phyloP scores from a whole-genome alignment of 129 eudicot species.

The Deinandra increscens region DNA sequence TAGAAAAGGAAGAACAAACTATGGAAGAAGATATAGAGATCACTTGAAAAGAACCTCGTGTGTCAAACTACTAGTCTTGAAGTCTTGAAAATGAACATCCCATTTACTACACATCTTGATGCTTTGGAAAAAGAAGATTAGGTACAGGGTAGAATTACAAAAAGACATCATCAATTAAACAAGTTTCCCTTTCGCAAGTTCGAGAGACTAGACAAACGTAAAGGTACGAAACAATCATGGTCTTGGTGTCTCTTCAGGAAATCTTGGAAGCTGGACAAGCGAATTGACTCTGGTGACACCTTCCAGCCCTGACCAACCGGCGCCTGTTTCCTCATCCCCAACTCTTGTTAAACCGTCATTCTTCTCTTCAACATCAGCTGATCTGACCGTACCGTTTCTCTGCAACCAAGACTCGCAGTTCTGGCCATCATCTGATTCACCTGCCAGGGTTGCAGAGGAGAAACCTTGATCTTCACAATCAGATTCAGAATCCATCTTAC shows the following conservation, averaged over 20 bases:
- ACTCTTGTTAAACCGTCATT: slow-evolving; percentile 23
- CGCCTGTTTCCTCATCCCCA: slow-evolving; percentile 39
- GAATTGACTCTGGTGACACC: slow-evolving; percentile 95
- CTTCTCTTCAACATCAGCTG: slow-evolving; percentile 61
- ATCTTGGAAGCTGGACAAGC: slow-evolving; percentile 94
- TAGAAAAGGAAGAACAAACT: too few species aligned
- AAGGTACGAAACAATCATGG: slow-evolving; percentile 28
- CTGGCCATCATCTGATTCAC: slow-evolving; percentile 83
- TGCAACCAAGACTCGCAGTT: slow-evolving; percentile 66
- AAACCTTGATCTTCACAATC: slow-evolving; percentile 75
- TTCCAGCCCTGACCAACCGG: slow-evolving; percentile 90
- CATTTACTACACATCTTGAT: too few species aligned
- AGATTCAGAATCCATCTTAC: slow-evolving; percentile 81
- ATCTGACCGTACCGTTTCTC: slow-evolving; percentile 73
- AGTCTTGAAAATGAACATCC: too few species aligned
- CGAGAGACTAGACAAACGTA: not conserved
- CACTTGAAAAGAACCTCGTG: too few species aligned
- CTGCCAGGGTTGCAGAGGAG: slow-evolving; percentile 71
- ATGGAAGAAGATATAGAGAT: too few species aligned
- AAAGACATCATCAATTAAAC: not conserved
- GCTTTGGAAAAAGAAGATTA: too few species aligned
- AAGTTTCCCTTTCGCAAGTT: slow-evolving; percentile 1
- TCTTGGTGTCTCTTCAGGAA: slow-evolving; percentile 63
- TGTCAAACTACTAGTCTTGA: too few species aligned
- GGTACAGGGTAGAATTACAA: not conserved